Conservation (phyloP, 345 rosid genomes). For the Hevea brasiliensis region DNA sequence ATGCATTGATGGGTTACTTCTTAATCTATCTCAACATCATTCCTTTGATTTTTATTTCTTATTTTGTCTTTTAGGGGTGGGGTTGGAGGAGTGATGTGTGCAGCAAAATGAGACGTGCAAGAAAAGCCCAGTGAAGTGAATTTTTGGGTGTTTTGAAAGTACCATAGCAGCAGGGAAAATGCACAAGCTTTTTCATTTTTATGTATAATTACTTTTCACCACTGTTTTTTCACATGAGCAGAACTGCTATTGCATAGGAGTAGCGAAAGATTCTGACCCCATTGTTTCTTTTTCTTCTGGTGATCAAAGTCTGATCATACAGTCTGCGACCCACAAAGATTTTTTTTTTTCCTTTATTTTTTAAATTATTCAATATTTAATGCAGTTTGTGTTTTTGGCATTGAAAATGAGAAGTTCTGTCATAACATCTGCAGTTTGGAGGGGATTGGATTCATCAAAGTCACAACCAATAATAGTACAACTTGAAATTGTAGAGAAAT, state of each 20-base stretch:
- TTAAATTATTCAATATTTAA: background rate
- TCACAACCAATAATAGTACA: background rate
- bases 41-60: too few relatives aligned
- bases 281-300: background rate
- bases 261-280: conserved; percentile 15
- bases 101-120: conserved; percentile 14
- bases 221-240: conserved; percentile 2
- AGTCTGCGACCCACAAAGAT: conserved; percentile 7
- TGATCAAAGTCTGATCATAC: background rate
- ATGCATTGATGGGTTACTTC: too few relatives aligned
- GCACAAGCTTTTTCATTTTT: background rate
- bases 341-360: background rate
- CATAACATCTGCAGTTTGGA: background rate
- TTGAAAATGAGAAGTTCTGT: conserved; percentile 11
- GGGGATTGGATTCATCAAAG: background rate
- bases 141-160: background rate
- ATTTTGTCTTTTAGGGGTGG: background rate
- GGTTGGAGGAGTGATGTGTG: background rate
- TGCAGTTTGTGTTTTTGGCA: background rate
- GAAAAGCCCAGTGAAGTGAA: conserved; percentile 4
- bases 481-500: background rate
- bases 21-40: too few relatives aligned
- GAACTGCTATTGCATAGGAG: background rate
- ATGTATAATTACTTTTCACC: background rate
- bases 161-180: background rate